These are phyloP conservation scores for Simmondsia chinensis DNA, from an alignment of 148 eudicot genomes.

Conservation along the genomic window DNA sequence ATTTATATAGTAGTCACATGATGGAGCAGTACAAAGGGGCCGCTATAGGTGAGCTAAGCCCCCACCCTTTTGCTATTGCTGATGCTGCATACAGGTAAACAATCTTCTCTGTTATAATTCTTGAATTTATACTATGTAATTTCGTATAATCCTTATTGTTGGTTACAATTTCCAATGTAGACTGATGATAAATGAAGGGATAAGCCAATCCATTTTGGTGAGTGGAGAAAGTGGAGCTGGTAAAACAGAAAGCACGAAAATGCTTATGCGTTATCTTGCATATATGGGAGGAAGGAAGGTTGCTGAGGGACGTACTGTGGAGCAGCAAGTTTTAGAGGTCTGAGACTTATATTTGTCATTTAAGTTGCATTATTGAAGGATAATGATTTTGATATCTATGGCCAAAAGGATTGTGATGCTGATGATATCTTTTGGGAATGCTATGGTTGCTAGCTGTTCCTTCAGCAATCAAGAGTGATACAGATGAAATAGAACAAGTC, in stretches of 20 bases:
- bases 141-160: not conserved
- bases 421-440: constrained; percentile 3
- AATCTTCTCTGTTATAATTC: constrained; percentile 6
- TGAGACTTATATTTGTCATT: not conserved
- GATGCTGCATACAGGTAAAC: constrained; percentile 85
- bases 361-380: not conserved
- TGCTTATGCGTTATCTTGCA: constrained; percentile 76
- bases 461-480: too few relatives aligned
- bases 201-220: constrained; percentile 70
- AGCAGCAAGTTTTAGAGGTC: constrained; percentile 82
- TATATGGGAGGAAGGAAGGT: constrained; percentile 58
- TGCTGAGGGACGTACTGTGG: constrained; percentile 49
- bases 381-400: too few relatives aligned
- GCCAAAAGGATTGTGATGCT: too few relatives aligned
- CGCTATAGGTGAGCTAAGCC: constrained; percentile 70
- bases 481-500: not conserved
- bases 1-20: constrained; percentile 60
- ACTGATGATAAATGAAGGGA: constrained; percentile 56
- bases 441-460: constrained; percentile 1
- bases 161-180: constrained; percentile 26
- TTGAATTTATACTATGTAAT: constrained; percentile 7
- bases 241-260: constrained; percentile 74
- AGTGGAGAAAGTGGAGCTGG: constrained; percentile 94
- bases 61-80: constrained; percentile 97
- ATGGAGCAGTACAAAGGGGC: constrained; percentile 83